phyloP scores from a whole-genome alignment of 2,329 filamentous ascomycete species.

The Hypoxylon sp. region DNA sequence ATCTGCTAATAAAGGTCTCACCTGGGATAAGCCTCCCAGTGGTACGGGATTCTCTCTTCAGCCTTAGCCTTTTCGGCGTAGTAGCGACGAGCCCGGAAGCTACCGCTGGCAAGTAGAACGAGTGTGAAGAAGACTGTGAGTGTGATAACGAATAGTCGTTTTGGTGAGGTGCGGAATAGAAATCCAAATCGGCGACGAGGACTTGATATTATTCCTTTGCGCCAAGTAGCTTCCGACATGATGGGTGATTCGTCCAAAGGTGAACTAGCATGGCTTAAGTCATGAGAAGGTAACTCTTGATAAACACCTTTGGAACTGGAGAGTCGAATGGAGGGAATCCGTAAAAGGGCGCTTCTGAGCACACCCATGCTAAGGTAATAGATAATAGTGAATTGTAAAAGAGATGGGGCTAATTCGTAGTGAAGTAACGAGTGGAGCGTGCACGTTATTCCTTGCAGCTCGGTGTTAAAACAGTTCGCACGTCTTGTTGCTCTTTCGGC shows the following conservation, averaged over 20 bases:
- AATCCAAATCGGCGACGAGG: constrained; percentile 33
- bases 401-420: neutral
- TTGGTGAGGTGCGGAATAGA: constrained; percentile 39
- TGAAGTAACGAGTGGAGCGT: constrained; percentile 12
- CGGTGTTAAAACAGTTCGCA: constrained; percentile 19
- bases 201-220: constrained; percentile 24
- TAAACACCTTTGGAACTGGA: constrained; percentile 35
- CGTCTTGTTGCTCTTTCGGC: constrained; percentile 17
- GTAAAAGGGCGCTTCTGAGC: constrained; percentile 35
- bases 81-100: constrained; percentile 33
- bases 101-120: constrained; percentile 35
- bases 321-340: constrained; percentile 30
- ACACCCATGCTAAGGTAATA: constrained; percentile 29
- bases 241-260: constrained; percentile 28
- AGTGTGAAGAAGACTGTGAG: constrained; percentile 34
- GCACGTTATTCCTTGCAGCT: constrained; percentile 22
- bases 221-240: constrained; percentile 36
- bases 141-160: constrained; percentile 34
- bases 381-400: neutral
- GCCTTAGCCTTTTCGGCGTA: constrained; percentile 24
- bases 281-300: constrained; percentile 39
- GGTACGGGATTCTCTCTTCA: constrained; percentile 36
- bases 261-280: constrained; percentile 36
- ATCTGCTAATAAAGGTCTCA: constrained; percentile 24
- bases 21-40: constrained; percentile 42